Base-by-base conservation (phyloP, 179 eudicot genomes). In the Pouteria campechiana region DNA sequence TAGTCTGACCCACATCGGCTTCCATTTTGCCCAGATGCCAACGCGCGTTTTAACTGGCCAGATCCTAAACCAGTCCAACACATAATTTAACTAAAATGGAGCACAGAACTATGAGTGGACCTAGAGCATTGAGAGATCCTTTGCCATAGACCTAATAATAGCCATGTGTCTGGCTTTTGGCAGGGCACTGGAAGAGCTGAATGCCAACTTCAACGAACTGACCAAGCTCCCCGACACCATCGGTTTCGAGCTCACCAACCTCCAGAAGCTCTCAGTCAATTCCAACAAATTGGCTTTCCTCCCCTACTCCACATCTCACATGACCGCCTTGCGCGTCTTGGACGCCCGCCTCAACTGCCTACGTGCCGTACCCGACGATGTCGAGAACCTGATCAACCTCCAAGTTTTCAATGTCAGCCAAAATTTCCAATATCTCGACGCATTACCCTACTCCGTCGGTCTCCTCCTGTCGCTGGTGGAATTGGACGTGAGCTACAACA, bases 401-500 rank as follows among this genome's bases (percentile, higher is more conserved):
- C 60, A 76, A 37, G 17, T 51, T 63, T 83, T 86, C 30, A 79
- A 86, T 44, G 61, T 58, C 2, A 78, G 89, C 68, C 96, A 83
- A 19, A 86, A 86, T 64, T 83, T 86, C 52, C 93, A 76, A 13
- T 68, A 71, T 65, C 74, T 86, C 3, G 35, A 40, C 6, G 47
- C 61, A 4, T 55, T 86, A 0, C 93, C 96, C 0, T 73, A 66
- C 62, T 82, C 93, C 6, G 27, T 72, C 1, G 96, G 96, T 52
- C 79, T 86, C 5, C 76, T 86, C 24, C 46, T 83, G 25, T 72
- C 87, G 4, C 69, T 81, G 0, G 38, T 72, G 2, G 93, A 81
- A 27, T 48, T 81, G n/a, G 93, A 86, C 42, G 72, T 76, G 15
- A 86, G 96, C 63, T 79, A 86, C 69, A 86, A 86, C 61, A 68